Base-by-base conservation (phyloP, 2,329 filamentous ascomycete genomes). In the Fonsecaea pedrosoi region DNA sequence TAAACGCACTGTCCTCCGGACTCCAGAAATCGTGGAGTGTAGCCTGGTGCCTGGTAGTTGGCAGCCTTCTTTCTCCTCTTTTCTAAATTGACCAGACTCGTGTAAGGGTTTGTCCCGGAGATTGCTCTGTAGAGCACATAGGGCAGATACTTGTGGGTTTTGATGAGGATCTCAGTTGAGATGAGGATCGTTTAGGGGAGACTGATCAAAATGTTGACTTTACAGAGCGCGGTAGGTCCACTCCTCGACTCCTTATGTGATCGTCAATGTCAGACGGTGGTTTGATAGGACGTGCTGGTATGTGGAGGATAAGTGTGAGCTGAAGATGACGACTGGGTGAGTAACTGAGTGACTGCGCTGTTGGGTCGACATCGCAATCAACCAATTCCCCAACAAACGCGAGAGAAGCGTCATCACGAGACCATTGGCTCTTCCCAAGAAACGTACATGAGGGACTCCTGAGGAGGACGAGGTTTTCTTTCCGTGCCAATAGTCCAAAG, bases 1-100 rank as follows among this genome's bases (percentile, higher is more conserved):
- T 50, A 50, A 50, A 50, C 45, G 45, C 45, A 50, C 45, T 50
- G 45, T 50, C 30, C 45, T 50, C 45, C 45, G 45, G 45, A 50
- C 1, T 21, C 45, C 18, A 50, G 18, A 50, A 50, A 50, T 3
- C 45, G 9, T 50, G 18, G n/a, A 25, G 45, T 21, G 15, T 25
- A 8, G 45, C 7, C 18, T 25, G 42, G 12, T 42, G 25, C 25
- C 25, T 25, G 25, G 25, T 25, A 25, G 25, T 25, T 25, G 40
- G 15, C 13, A 45, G 40, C 40, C 45, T 25, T 50, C 18, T 50
- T 25, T 50, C 18, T n/a, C 7, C 18, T 21, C 45, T 21, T 21
- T 6, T 25, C 25, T 25, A 18, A 50, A 25, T 50, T 25, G 4
- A 10, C 45, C 9, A 4, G 9, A 9, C 45, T 25, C 45, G 25